Conservation (phyloP, 1,284 basidiomycete species). For the Cryptococcus sp. region DNA sequence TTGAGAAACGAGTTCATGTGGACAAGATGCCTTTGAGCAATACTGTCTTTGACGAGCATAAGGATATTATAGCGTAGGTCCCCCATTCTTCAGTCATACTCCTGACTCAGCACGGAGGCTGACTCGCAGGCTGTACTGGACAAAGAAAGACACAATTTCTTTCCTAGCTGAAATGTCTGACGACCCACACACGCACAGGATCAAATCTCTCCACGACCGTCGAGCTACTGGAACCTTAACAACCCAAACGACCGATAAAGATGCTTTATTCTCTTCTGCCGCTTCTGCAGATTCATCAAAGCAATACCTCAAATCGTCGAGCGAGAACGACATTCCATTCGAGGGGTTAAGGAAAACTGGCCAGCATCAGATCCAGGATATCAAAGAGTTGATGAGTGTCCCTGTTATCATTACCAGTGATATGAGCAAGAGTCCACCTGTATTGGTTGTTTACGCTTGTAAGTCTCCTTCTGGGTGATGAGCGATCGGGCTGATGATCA, state of each 20-base stretch:
- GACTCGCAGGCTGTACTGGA: slow-evolving; percentile 57
- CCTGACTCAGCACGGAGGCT: slow-evolving; percentile 25
- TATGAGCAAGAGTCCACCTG: slow-evolving; percentile 87
- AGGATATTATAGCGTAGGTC: slow-evolving; percentile 61
- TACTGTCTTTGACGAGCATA: slow-evolving; percentile 89
- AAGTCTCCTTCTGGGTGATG: no score
- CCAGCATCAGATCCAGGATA: slow-evolving; percentile 88
- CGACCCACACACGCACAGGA: slow-evolving; percentile 86
- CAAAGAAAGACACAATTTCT: slow-evolving; percentile 79
- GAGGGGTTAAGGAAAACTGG: slow-evolving; percentile 69
- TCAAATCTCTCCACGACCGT: slow-evolving; percentile 80
- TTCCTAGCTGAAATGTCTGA: slow-evolving; percentile 88
- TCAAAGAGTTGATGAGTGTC: slow-evolving; percentile 81
- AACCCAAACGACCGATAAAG: slow-evolving; percentile 72
- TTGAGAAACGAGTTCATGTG: slow-evolving; percentile 97
- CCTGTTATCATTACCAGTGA: slow-evolving; percentile 92
- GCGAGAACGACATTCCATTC: slow-evolving; percentile 50
- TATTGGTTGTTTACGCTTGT: slow-evolving; percentile 61
- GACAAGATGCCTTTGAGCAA: slow-evolving; percentile 99
- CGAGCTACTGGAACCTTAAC: slow-evolving; percentile 60
- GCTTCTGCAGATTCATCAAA: slow-evolving; percentile 53
- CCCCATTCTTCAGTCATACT: not conserved
- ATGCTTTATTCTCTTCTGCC: slow-evolving; percentile 71
- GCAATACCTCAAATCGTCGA: slow-evolving; percentile 71
- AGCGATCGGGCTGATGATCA: not conserved